Evolutionary conservation across 805 yeast genomes (phyloP).

Genomic region (Starmerella etchellsii): DNA sequence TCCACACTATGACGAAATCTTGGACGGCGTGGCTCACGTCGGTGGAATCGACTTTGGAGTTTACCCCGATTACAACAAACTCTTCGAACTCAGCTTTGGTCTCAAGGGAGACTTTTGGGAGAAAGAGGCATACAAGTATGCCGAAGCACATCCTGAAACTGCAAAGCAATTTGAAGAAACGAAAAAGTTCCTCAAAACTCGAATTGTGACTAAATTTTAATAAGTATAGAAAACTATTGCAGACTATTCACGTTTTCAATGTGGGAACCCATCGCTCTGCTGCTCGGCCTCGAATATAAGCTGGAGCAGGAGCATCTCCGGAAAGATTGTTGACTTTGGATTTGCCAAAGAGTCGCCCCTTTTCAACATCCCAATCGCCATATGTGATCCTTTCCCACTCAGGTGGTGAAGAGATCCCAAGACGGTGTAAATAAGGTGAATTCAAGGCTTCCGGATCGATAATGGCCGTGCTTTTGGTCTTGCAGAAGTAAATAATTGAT

Average conservation of each 20-base stretch:
- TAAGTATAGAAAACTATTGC: too few relatives aligned
- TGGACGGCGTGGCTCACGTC: constrained; percentile 7
- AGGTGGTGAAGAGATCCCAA: constrained; percentile 18
- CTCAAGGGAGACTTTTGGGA: constrained; percentile 4
- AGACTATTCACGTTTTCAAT: background rate
- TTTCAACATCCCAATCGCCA: constrained; percentile 36
- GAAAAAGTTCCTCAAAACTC: too few relatives aligned
- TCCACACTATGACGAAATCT: constrained; percentile 12
- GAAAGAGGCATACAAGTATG: background rate
- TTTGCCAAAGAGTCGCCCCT: constrained; percentile 36
- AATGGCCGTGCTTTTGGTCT: constrained; percentile 29
- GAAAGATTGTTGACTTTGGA: constrained; percentile 27
- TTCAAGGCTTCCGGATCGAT: constrained; percentile 32
- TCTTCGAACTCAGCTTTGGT: constrained; percentile 2
- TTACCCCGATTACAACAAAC: background rate
- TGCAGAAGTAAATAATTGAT: constrained; percentile 34
- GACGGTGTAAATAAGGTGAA: too few relatives aligned
- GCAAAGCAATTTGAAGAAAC: too few relatives aligned
- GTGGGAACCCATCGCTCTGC: constrained; percentile 34
- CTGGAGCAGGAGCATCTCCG: constrained; percentile 31
- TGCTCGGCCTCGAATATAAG: constrained; percentile 31
- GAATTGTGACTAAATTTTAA: too few relatives aligned
- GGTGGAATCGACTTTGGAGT: constrained; percentile 4
- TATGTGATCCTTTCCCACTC: constrained; percentile 32
- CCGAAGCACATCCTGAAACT: too few relatives aligned